Evolutionary conservation across 768 basidiomycete species (phyloP).

Genomic region (Termitomyces heimii): DNA sequence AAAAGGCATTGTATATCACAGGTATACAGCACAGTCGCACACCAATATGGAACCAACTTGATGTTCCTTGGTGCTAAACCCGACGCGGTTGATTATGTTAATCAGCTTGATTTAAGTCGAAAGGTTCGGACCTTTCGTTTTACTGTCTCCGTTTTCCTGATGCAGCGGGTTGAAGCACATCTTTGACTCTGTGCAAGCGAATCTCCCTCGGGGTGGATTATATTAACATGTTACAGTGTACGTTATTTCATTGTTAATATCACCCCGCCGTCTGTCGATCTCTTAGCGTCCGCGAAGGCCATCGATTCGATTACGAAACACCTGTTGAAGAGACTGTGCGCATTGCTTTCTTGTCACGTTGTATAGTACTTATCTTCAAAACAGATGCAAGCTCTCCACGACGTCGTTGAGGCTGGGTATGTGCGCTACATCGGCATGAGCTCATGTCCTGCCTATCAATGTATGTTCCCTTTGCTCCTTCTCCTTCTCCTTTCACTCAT

Average conservation of each 20-base stretch:
- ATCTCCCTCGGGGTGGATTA: background rate
- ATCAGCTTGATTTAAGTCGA: background rate
- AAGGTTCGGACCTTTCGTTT: background rate
- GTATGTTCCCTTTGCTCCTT: background rate
- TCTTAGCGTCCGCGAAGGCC: background rate
- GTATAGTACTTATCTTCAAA: background rate
- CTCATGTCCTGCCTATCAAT: background rate
- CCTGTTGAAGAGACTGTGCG: background rate
- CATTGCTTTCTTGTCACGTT: background rate
- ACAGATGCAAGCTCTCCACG: background rate
- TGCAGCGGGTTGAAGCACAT: background rate
- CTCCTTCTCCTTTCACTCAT: background rate
- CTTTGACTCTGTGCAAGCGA: background rate
- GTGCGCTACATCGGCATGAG: background rate
- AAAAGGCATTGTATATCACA: background rate
- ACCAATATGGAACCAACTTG: background rate
- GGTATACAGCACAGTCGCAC: background rate
- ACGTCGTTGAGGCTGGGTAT: background rate
- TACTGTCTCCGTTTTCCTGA: background rate
- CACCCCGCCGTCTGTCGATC: background rate
- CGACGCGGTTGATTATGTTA: background rate
- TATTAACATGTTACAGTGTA: background rate
- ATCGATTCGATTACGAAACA: background rate
- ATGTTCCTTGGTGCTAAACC: background rate
- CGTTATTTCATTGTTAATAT: background rate